Conservation (phyloP, 176 grass and related monocot species). For the Aegilops umbellulata region DNA sequence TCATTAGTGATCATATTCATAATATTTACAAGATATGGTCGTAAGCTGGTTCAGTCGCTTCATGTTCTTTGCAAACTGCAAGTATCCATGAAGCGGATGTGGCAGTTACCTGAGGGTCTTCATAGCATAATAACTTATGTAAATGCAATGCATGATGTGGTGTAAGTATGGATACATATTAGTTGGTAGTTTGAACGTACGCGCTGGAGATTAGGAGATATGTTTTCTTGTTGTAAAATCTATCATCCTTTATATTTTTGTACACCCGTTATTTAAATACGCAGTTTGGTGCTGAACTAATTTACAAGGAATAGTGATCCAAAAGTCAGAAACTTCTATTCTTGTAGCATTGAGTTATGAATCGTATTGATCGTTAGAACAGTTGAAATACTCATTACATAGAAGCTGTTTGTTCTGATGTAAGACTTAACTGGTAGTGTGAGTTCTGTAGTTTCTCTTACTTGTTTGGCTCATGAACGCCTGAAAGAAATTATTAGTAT, state of each 20-base stretch:
- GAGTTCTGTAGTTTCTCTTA: not conserved
- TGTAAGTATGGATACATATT: not conserved
- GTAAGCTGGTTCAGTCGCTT: not conserved
- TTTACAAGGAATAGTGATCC: constrained; percentile 13
- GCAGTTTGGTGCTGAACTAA: not conserved
- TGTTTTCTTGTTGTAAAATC: not conserved
- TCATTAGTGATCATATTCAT: not conserved
- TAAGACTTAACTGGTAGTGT: not conserved
- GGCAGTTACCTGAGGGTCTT: not conserved
- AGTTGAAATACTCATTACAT: constrained; percentile 1
- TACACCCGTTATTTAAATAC: not conserved
- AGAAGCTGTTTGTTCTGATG: not conserved
- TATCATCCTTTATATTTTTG: not conserved
- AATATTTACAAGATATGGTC: not conserved
- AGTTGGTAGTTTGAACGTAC: not conserved
- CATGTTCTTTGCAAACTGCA: not conserved
- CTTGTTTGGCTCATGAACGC: not conserved
- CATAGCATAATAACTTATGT: not conserved
- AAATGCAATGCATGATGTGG: not conserved
- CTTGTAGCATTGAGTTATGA: not conserved
- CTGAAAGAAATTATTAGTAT: not conserved
- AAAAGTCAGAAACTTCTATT: not conserved
- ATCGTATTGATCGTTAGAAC: not conserved
- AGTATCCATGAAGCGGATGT: not conserved
- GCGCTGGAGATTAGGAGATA: not conserved